Evolutionary conservation across 495 filamentous ascomycete genomes (phyloP), one percentile per base, ranked within the genome.

Genomic region (Chaetomidium leptoderma): DNA sequence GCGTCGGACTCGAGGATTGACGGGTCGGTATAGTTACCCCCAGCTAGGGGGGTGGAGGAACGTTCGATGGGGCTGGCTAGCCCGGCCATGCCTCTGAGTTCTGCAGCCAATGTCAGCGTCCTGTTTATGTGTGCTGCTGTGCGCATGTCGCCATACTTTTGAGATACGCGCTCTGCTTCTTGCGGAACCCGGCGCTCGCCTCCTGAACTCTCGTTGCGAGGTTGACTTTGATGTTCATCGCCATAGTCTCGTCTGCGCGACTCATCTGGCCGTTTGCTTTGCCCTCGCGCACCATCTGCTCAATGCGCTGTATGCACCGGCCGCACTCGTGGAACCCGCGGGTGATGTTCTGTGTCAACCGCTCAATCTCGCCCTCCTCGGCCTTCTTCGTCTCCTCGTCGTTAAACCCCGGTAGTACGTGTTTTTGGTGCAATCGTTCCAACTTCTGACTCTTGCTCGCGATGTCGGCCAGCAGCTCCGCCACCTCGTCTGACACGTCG

Each of bases 151-250:
- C 63, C 78, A 58, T 76, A 96, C 92, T 97, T 68, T 92, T 96
- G 53, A 98, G 73, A 73, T 98, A 98, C 40, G 86, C 89, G 71
- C 91, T 91, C 75, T 98, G 93, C 74, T 96, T 97, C 78, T 96
- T 97, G 53, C 93, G 79, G 67, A 98, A 98, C 53, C 81, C 78
- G 11, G 92, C 88, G 74, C 90, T 95, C n/a, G 87, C 85, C 60
- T 97, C 95, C 72, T 96, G 91, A 1, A 97, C 91, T 54, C 90
- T 76, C 9, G 87, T 76, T 2, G 93, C 93, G 42, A 98, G 81
- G 39, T 86, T 89, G 44, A 96, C 89, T 71, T 96, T 89, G 58
- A 97, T 90, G 71, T 98, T 98, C 75, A 83, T 88, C 36, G 91
- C 92, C 91, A 98, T 97, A 7, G 84, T 90, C 75, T 93, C 92